Conservation (phyloP, 345 rosid species). For the Boechera retrofracta region DNA sequence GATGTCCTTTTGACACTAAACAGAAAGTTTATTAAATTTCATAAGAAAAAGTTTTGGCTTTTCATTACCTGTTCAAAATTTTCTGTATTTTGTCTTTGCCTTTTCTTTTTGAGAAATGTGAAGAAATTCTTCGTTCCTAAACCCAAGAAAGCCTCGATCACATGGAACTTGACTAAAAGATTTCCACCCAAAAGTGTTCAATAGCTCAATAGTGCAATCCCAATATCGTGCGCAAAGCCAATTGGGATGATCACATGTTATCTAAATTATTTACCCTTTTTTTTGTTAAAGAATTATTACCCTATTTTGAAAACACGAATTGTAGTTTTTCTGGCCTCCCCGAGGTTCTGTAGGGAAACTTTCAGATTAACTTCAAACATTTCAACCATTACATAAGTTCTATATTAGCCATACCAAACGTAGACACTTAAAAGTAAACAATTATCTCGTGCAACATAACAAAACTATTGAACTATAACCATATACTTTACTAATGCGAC, state of each 20-base stretch:
- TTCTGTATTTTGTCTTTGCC: constrained; percentile 23
- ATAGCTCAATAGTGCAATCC: constrained; percentile 44
- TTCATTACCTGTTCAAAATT: constrained; percentile 38
- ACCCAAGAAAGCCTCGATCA: constrained; percentile 51
- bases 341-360: neutral
- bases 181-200: constrained; percentile 35
- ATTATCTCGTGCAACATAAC: neutral
- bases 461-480: constrained; percentile 18
- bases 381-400: constrained; percentile 3
- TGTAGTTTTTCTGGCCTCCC: neutral
- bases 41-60: constrained; percentile 36
- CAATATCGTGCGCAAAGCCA: constrained; percentile 38
- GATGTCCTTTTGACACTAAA: constrained; percentile 46
- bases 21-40: constrained; percentile 16
- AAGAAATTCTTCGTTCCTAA: constrained; percentile 38
- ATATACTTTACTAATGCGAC: neutral
- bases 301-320: neutral
- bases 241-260: constrained; percentile 8
- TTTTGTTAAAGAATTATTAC: neutral
- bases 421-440: neutral
- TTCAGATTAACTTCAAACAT: constrained; percentile 4
- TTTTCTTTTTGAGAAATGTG: constrained; percentile 41
- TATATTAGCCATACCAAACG: neutral
- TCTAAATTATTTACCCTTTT: neutral
- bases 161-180: constrained; percentile 47